A percentile compares a stretch with the other conserved stretches of the same genome.
Evolutionary conservation across 768 basidiomycete genomes (phyloP).

Genomic region (Calocera viscosa): DNA sequence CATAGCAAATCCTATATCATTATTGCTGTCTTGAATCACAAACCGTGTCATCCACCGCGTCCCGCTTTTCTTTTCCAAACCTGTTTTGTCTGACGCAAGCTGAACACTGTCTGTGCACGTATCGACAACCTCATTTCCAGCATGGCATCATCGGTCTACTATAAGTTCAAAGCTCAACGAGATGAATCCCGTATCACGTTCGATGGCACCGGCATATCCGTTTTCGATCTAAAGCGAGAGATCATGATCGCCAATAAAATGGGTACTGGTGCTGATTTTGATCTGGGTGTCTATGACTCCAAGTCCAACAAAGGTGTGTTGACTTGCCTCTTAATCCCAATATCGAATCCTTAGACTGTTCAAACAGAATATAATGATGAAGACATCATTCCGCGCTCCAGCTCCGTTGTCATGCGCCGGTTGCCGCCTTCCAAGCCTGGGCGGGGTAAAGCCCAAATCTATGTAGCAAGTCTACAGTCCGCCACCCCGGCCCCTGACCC

Average conservation of each 20-base stretch:
- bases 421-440: slow-evolving; percentile 71
- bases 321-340: slow-evolving; percentile 9
- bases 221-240: slow-evolving; percentile 98
- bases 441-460: slow-evolving; percentile 69
- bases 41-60: not conserved
- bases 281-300: slow-evolving; percentile 73
- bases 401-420: slow-evolving; percentile 86
- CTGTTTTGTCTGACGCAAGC: not conserved
- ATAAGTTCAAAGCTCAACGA: slow-evolving; percentile 91
- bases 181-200: slow-evolving; percentile 92
- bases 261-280: slow-evolving; percentile 94
- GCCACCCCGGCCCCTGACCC: not conserved
- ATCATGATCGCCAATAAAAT: slow-evolving; percentile 93
- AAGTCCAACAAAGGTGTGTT: slow-evolving; percentile 75
- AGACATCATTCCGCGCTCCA: slow-evolving; percentile 82
- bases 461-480: slow-evolving; percentile 33
- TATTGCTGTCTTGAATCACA: not conserved
- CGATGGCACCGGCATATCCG: slow-evolving; percentile 96
- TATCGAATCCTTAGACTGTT: not conserved
- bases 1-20: slow-evolving; percentile 3
- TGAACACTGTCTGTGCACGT: not conserved
- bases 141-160: slow-evolving; percentile 92
- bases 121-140: not conserved
- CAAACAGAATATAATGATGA: slow-evolving; percentile 84
- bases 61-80: not conserved